These are phyloP conservation scores for Cinnamomum micranthum DNA, from an alignment of 164 flowering plant species.

Conservation along the genomic window DNA sequence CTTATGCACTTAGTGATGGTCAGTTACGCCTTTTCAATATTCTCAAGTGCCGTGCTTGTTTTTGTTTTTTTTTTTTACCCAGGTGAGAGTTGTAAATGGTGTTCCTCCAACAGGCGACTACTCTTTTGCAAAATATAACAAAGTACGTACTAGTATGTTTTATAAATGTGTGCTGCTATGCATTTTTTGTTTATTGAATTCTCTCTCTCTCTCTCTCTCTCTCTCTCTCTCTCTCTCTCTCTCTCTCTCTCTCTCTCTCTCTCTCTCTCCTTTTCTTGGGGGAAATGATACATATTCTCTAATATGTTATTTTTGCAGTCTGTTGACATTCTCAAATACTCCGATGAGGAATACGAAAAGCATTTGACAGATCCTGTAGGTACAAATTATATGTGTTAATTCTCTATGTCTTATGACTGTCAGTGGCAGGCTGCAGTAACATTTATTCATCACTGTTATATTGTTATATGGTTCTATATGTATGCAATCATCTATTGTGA, in stretches of 20 bases:
- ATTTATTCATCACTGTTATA: no score
- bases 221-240: neutral
- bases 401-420: neutral
- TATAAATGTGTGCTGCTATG: neutral
- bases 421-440: no score
- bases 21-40: neutral
- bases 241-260: neutral
- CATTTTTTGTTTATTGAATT: neutral
- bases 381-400: constrained; percentile 26
- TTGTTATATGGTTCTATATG: no score
- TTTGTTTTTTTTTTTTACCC: constrained; percentile 15
- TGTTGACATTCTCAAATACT: constrained; percentile 71
- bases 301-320: constrained; percentile 49
- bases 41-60: neutral
- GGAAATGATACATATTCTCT: neutral
- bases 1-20: neutral
- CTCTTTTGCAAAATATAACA: constrained; percentile 95
- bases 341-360: constrained; percentile 96
- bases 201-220: neutral
- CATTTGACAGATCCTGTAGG: constrained; percentile 87
- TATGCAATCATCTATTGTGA: no score
- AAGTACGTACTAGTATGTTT: constrained; percentile 35
- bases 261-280: neutral
- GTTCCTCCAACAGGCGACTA: constrained; percentile 94
- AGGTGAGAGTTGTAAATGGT: constrained; percentile 97